Percentiles rank a stretch among this genome's conserved stretches.
These are phyloP conservation scores for Primulina tabacum DNA, from an alignment of 257 asterid genomes.

Conservation along the genomic window DNA sequence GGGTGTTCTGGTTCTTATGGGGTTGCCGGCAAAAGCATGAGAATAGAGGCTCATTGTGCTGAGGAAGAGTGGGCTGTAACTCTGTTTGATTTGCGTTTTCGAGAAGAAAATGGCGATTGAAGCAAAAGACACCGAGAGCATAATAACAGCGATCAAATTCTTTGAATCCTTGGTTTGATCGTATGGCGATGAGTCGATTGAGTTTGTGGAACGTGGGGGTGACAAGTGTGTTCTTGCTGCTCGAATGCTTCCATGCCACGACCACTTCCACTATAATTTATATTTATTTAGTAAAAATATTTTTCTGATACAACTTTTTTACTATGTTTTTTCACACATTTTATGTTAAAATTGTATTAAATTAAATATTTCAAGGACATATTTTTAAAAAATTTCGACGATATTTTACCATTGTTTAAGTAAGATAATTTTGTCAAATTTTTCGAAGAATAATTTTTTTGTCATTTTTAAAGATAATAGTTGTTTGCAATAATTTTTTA, in stretches of 20 bases:
- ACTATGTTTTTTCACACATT: no score
- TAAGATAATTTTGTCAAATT: no score
- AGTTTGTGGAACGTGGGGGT: constrained; percentile 6
- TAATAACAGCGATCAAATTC: constrained; percentile 7
- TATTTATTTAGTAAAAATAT: no score
- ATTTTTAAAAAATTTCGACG: no score
- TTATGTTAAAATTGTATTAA: no score
- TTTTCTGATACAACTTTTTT: no score
- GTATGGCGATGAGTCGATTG: constrained; percentile 14
- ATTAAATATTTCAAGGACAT: no score
- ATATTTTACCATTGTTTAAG: no score
- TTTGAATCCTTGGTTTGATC: not conserved
- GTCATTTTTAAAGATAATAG: no score
- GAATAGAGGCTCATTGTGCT: constrained; percentile 33
- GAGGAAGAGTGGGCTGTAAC: constrained; percentile 23
- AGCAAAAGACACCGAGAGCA: constrained; percentile 26
- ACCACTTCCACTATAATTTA: no score
- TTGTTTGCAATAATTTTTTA: no score
- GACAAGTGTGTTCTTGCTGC: constrained; percentile 17
- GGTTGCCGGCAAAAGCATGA: constrained; percentile 82
- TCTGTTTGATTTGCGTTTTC: constrained; percentile 22
- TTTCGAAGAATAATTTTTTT: no score
- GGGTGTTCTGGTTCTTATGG: constrained; percentile 57
- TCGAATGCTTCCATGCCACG: not conserved
- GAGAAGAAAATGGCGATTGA: constrained; percentile 30